Conservation (phyloP, 2,329 filamentous ascomycete genomes). For the Colletotrichum zoysiae region DNA sequence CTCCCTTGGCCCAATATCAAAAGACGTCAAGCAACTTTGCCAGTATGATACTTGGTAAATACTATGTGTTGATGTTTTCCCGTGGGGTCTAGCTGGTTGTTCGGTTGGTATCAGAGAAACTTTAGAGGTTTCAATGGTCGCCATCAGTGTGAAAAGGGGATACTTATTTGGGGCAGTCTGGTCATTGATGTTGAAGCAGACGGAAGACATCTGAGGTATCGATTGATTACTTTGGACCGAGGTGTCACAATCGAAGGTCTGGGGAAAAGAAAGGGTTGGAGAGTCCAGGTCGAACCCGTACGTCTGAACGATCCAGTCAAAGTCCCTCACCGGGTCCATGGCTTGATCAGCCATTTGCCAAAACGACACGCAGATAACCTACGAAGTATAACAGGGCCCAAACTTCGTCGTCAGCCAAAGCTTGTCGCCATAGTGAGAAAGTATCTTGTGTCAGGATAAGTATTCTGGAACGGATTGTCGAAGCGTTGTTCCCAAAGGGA, state of each 20-base stretch:
- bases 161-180: too few species aligned
- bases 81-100: not conserved
- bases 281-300: slow-evolving; percentile 30
- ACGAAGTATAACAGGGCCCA: slow-evolving; percentile 38
- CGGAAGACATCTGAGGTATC: too few species aligned
- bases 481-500: not conserved
- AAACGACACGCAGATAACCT: not conserved
- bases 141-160: not conserved
- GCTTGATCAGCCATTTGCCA: not conserved
- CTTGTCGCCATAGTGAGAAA: slow-evolving; percentile 47
- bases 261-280: slow-evolving; percentile 43
- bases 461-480: not conserved
- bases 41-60: too few species aligned
- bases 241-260: slow-evolving; percentile 43
- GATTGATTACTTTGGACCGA: slow-evolving; percentile 33
- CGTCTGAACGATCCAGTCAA: too few species aligned
- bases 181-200: too few species aligned
- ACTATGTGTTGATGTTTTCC: too few species aligned
- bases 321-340: too few species aligned
- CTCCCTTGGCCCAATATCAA: too few species aligned
- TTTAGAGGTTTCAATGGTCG: not conserved
- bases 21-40: too few species aligned
- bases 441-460: slow-evolving; percentile 42
- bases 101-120: not conserved
- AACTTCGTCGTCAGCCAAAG: slow-evolving; percentile 19